Evolutionary conservation across 2,329 filamentous ascomycete species (phyloP).

Genomic region (Verticillium tricorpus): DNA sequence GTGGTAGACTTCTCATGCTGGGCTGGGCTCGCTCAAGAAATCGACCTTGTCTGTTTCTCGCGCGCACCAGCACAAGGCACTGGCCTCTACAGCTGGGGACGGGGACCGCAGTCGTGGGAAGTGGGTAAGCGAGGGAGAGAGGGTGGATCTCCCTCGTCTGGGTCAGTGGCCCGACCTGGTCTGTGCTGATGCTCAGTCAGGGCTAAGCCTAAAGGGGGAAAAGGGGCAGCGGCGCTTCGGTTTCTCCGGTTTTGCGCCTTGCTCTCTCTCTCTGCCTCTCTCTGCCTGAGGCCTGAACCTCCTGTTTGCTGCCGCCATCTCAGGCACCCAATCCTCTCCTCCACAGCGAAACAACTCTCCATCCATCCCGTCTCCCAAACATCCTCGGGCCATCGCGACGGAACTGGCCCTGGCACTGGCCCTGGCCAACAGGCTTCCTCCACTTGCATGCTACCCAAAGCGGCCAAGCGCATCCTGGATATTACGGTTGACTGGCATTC

Average conservation of each 20-base stretch:
- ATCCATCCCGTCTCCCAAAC: background rate
- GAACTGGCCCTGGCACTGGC: background rate
- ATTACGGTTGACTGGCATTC: background rate
- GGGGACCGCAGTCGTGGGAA: conserved; percentile 1
- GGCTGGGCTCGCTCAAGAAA: conserved; percentile 14
- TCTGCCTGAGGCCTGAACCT: background rate
- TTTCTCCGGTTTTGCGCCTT: background rate
- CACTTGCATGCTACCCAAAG: background rate
- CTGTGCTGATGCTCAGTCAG: background rate
- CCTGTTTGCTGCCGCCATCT: background rate
- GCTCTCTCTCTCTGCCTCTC: background rate
- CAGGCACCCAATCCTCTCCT: background rate
- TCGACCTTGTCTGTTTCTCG: conserved; percentile 15
- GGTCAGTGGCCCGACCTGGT: background rate
- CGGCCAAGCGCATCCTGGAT: background rate
- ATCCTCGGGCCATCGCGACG: background rate
- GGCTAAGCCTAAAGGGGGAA: background rate
- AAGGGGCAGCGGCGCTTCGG: background rate
- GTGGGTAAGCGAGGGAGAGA: conserved; percentile 13
- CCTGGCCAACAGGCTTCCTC: background rate
- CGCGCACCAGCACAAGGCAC: conserved; percentile 10
- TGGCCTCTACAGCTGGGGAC: background rate
- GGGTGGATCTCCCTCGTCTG: background rate
- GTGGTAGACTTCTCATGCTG: conserved; percentile 14
- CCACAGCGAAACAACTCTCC: background rate